Evolutionary conservation across 148 eudicot genomes (phyloP), one percentile per base, ranked within the genome.

Genomic region (Nepenthes mirabilis): DNA sequence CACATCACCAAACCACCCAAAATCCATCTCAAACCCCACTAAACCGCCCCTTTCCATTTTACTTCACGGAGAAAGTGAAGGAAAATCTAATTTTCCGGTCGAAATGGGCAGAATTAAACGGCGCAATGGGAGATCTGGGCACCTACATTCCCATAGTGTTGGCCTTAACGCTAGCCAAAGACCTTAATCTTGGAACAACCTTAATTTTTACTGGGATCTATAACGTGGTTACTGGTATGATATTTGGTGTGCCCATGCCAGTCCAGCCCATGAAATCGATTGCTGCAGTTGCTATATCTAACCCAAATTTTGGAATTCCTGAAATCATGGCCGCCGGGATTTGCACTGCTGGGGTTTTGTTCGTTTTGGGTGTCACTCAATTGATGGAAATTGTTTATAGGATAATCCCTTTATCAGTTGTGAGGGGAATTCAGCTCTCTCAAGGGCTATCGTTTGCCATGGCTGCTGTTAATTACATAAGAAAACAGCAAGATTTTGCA

Each of bases 201-300:
- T 61, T 91, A 13, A 76, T 91, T 11, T 91, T 91, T 79, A 91
- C 93, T 2, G 97, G 95, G 0, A 47, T 75, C 6, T 91, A 85
- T 69, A 91, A 91, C 65, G 55, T 81, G 14, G 68, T 80, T 3
- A 91, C 97, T 1, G 95, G 95, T 2, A 83, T 82, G 7, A 62
- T 85, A 49, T 91, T 83, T 55, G 95, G 97, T 1, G 78, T 91
- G 34, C 95, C 97, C 0, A 91, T 91, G 97, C 97, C 97, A 0
- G 95, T 91, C 35, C 97, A 91, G 55, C 97, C 97, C n/a, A 91
- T 91, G 97, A 87, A 91, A 56, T 80, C 87, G 1, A 91, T 91
- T 1, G 87, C 97, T 2, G 97, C 97, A 0, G 90, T 76, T 5
- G 97, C 97, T 0, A 83, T 87, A 14, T 73, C 95, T 11, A 66